Evolutionary conservation across 2,329 filamentous ascomycete genomes (phyloP).

Genomic region (Aspergillus terreus): DNA sequence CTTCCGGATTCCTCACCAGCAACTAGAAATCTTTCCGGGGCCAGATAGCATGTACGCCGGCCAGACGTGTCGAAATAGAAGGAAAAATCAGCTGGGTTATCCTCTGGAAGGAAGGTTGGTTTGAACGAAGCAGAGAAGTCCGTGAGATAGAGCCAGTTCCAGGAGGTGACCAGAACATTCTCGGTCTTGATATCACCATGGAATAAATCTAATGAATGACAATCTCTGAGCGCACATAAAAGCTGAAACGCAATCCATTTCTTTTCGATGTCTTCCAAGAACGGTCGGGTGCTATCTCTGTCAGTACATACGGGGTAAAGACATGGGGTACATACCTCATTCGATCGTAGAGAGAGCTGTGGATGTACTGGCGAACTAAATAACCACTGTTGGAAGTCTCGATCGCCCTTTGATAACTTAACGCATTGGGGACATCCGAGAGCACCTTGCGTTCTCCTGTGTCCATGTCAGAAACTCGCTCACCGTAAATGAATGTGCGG

Average conservation of each 20-base stretch:
- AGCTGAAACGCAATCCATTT: conserved; percentile 98
- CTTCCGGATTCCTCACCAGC: conserved; percentile 63
- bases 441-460: conserved; percentile 75
- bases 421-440: conserved; percentile 80
- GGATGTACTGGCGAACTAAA: conserved; percentile 88
- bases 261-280: conserved; percentile 96
- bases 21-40: conserved; percentile 84
- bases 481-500: background rate
- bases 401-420: conserved; percentile 84
- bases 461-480: conserved; percentile 15
- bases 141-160: conserved; percentile 98
- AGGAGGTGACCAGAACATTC: conserved; percentile 93
- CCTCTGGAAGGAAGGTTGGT: conserved; percentile 85
- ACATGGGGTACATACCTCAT: conserved; percentile 51
- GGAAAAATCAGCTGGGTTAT: conserved; percentile 95
- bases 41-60: conserved; percentile 87
- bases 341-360: conserved; percentile 95
- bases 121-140: conserved; percentile 97
- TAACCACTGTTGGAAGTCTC: conserved; percentile 91
- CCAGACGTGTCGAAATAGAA: conserved; percentile 97
- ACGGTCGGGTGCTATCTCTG: conserved; percentile 74
- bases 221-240: conserved; percentile 86
- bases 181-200: conserved; percentile 99
- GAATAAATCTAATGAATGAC: conserved; percentile 81
- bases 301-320: conserved; percentile 17